Evolutionary conservation across 2,329 filamentous ascomycete species (phyloP), one percentile per base, ranked within the genome.

Genomic region (Xylariaceae sp.): DNA sequence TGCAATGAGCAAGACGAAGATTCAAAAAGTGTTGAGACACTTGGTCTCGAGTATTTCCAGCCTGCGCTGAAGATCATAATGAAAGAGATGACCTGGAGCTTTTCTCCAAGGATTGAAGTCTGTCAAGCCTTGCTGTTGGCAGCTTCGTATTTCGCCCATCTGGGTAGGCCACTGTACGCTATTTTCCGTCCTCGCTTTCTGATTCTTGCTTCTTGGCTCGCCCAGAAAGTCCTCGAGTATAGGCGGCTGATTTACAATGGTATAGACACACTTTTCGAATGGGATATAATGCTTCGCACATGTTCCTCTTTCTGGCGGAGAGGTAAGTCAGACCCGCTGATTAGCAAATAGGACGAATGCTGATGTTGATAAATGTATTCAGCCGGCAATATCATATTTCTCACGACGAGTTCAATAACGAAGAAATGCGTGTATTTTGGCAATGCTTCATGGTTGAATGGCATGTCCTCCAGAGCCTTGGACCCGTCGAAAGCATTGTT

Each of bases 401-500:
- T 6, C 53, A 52, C 32, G 44, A 48, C 12, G 54, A 59, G 17
- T 56, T 52, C 10, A 58, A 73, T 46, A 74, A 81, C 51, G 59
- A 71, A 16, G 72, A 74, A 45, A 67, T 77, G 32, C 72, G 83
- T 45, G 77, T 80, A 1, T 87, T 84, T 53, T 88, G 85, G 85
- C 83, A 83, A 22, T 86, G 82, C 59, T 71, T 88, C 46, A 83
- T 87, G 55, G 70, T 86, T 23, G 85, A 89, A 66, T 87, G 79
- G 80, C 83, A 63, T 54, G 12, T n/a, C n/a, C n/a, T 22, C 42
- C 29, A 5, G 21, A 14, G 16, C 16, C 34, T 22, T 8, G 2
- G 7, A 16, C 11, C 4, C 5, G 5, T 42, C 38, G 27, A 7
- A 40, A 33, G 3, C 20, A 39, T 40, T 46, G 17, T 50, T 43